Conservation (phyloP, 1,284 basidiomycete species). For the Pascua sp. region DNA sequence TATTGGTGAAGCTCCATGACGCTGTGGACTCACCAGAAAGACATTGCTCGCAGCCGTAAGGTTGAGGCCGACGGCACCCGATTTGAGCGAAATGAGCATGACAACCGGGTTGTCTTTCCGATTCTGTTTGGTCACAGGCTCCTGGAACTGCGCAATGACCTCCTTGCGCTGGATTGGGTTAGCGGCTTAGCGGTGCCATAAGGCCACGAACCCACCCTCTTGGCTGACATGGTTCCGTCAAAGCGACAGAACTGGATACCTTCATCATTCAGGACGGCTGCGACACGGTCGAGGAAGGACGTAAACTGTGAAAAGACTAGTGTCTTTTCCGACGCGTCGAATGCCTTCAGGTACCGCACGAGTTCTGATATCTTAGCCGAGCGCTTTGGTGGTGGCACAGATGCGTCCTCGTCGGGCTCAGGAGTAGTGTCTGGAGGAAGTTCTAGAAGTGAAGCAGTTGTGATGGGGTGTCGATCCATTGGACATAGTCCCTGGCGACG, state of each 20-base stretch:
- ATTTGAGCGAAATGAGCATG: slow-evolving; percentile 81
- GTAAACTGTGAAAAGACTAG: slow-evolving; percentile 84
- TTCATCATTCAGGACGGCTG: slow-evolving; percentile 61
- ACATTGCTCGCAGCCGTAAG: slow-evolving; percentile 86
- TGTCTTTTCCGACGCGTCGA: slow-evolving; percentile 67
- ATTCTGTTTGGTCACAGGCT: slow-evolving; percentile 56
- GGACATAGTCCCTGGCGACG: slow-evolving; percentile 69
- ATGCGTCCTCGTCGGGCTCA: slow-evolving; percentile 17
- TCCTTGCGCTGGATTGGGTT: slow-evolving; percentile 58
- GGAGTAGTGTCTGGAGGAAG: slow-evolving; percentile 55
- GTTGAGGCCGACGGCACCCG: slow-evolving; percentile 73
- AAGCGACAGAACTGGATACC: slow-evolving; percentile 73
- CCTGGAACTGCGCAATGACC: slow-evolving; percentile 67
- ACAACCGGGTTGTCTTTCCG: slow-evolving; percentile 60
- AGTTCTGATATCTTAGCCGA: slow-evolving; percentile 82
- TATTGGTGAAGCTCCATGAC: slow-evolving; percentile 20
- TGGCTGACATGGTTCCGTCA: slow-evolving; percentile 75
- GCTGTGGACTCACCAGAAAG: slow-evolving; percentile 62
- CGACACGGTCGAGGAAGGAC: slow-evolving; percentile 74
- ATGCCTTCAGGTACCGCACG: slow-evolving; percentile 65
- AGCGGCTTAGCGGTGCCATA: too few relatives aligned
- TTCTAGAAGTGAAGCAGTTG: slow-evolving; percentile 62
- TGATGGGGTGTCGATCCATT: slow-evolving; percentile 72
- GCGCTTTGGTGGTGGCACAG: slow-evolving; percentile 43
- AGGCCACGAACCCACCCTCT: slow-evolving; percentile 44